Base-by-base conservation (phyloP, 768 basidiomycete genomes). In the Trametes cinnabarina region DNA sequence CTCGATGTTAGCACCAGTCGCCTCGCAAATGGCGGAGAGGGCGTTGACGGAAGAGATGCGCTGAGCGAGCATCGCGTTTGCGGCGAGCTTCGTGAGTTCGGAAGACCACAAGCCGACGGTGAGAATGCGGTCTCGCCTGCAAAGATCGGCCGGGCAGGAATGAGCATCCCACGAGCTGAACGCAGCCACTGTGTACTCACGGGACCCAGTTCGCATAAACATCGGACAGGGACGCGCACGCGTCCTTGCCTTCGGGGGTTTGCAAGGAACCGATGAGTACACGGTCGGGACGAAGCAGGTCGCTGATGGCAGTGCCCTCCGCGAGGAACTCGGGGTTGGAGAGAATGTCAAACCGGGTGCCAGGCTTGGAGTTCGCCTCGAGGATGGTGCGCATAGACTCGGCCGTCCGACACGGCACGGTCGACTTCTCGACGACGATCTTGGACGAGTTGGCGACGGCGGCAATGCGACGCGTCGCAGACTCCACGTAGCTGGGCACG, bases 251-350 rank as follows among this genome's bases (percentile, higher is more conserved):
- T 71, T 94, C 92, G 8, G 80, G 79, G 1, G 92, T 92, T 69
- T 96, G 87, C 10, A 99, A 86, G 30, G 94, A 97, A 20, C 97
- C 97, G 70, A 99, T 97, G 58, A 99, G 85, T 60, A 99, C 96
- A 61, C 97, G 89, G 76, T 99, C 97, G 17, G 97, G 97, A 17
- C 69, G 73, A 72, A 92, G 84, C 26, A 99, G 85, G 73, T 99
- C 97, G 47, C 57, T 66, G 69, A 99, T 95, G 53, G 97, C 97
- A 34, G 97, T 98, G 63, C 97, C 97, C 76, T 99, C 97, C 7
- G 97, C 97, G 46, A 99, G 82, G 80, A 99, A 99, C 72, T 99
- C 97, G 56, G 97, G 97, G 79, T 99, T 99, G 69, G 97, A 98
- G 64, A 99, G 88, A 71, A 99, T 98, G 70, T 98, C 94, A 69